A percentile compares a stretch with the other conserved stretches of the same genome.
Evolutionary conservation across 2,329 filamentous ascomycete genomes (phyloP).

Genomic region (Nigrospora sphaerica): DNA sequence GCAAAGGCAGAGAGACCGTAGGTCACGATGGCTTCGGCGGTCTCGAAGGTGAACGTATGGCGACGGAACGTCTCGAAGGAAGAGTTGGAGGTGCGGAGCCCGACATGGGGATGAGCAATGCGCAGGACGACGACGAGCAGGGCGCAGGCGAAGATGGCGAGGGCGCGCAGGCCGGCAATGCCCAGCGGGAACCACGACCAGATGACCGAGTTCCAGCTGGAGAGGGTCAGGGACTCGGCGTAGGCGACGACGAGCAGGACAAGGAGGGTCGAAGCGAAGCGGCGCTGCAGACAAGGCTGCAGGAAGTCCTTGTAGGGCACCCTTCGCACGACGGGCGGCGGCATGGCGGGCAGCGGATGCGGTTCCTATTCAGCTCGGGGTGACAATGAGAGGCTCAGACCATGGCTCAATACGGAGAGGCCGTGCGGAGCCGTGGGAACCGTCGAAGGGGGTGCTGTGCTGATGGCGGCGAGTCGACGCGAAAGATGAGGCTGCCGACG

Average conservation of each 20-base stretch:
- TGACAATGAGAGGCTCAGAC: background rate
- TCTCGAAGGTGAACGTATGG: slow-evolving; percentile 50
- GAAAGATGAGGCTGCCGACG: background rate
- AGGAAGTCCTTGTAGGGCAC: slow-evolving; percentile 79
- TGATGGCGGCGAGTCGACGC: background rate
- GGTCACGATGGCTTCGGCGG: slow-evolving; percentile 64
- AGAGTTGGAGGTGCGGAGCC: slow-evolving; percentile 63
- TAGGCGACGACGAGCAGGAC: slow-evolving; percentile 68
- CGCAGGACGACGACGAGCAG: slow-evolving; percentile 78
- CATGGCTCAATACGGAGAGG: background rate
- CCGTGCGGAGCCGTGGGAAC: background rate
- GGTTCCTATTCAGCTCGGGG: too few relatives aligned
- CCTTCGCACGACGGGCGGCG: slow-evolving; percentile 41
- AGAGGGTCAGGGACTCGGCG: slow-evolving; percentile 61
- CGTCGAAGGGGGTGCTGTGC: background rate
- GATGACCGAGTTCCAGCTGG: slow-evolving; percentile 63
- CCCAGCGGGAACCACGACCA: slow-evolving; percentile 87
- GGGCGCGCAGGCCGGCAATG: slow-evolving; percentile 63
- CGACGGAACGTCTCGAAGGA: slow-evolving; percentile 56
- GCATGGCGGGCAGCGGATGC: slow-evolving; percentile 9
- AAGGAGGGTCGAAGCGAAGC: slow-evolving; percentile 73
- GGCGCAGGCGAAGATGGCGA: slow-evolving; percentile 68
- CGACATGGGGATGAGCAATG: slow-evolving; percentile 75
- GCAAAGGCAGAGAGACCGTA: slow-evolving; percentile 72
- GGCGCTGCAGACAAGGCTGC: slow-evolving; percentile 78